Conservation (phyloP, 306 rosid species). For the Fagus crenata region DNA sequence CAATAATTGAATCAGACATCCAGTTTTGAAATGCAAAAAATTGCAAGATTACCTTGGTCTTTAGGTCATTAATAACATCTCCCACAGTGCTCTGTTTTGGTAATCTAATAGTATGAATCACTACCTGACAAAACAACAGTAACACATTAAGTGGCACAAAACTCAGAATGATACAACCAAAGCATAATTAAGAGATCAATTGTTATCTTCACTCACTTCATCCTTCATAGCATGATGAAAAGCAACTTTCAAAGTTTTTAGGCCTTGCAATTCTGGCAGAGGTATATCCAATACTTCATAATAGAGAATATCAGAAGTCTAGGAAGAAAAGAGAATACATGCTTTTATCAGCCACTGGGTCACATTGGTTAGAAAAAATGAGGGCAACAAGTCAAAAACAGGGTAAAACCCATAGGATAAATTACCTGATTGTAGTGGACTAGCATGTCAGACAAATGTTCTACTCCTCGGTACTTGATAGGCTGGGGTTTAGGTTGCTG, state of each 20-base stretch:
- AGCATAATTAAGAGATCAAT: background rate
- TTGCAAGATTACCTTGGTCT: constrained; percentile 57
- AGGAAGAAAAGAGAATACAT: constrained; percentile 11
- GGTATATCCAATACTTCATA: constrained; percentile 56
- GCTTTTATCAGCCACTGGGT: background rate
- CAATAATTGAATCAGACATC: constrained; percentile 1
- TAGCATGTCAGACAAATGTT: constrained; percentile 48
- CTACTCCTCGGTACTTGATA: constrained; percentile 49
- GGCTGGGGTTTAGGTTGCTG: constrained; percentile 59
- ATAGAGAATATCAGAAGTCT: constrained; percentile 52
- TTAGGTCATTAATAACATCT: constrained; percentile 79
- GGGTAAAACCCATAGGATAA: background rate
- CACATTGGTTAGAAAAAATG: background rate
- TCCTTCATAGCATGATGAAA: constrained; percentile 51
- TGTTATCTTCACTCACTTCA: constrained; percentile 39
- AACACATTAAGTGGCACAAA: constrained; percentile 10
- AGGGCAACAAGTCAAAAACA: background rate
- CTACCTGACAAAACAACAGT: constrained; percentile 53
- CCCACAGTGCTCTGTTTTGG: constrained; percentile 91
- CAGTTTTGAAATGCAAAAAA: background rate
- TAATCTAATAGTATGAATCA: constrained; percentile 77
- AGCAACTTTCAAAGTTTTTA: constrained; percentile 51
- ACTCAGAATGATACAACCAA: background rate
- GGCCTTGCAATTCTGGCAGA: constrained; percentile 52
- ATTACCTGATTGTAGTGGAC: constrained; percentile 54